phyloP scores from a whole-genome alignment of 2,329 filamentous ascomycete species.

The Pleoardoris graminearum region DNA sequence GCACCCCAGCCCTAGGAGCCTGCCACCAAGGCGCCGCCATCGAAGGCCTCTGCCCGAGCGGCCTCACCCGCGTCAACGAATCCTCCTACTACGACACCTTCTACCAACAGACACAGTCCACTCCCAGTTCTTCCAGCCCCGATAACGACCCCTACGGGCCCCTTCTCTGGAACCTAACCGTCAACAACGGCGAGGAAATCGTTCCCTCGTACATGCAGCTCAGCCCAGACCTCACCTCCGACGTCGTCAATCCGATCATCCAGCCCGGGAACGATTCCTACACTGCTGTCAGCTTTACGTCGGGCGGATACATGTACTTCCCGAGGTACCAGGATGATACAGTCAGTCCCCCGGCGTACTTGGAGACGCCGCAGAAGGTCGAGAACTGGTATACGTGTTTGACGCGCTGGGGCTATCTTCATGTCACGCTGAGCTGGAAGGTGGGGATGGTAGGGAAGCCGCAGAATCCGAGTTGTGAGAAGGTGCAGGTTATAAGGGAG shows the following conservation, averaged over 20 bases:
- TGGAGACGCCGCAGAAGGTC: conserved; percentile 20
- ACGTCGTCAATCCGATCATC: conserved; percentile 49
- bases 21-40: conserved; percentile 53
- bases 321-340: conserved; percentile 43
- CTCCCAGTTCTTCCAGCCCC: conserved; percentile 1
- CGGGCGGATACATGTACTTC: conserved; percentile 43
- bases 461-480: conserved; percentile 50
- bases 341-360: conserved; percentile 28
- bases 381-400: conserved; percentile 51
- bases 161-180: conserved; percentile 18
- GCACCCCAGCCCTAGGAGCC: conserved; percentile 20
- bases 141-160: conserved; percentile 16
- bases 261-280: conserved; percentile 22
- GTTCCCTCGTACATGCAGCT: conserved; percentile 39
- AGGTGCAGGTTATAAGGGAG: conserved; percentile 45
- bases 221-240: conserved; percentile 31
- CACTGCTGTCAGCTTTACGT: conserved; percentile 44
- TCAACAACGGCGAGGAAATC: conserved; percentile 3
- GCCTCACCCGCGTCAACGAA: conserved; percentile 8
- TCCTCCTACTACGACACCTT: conserved; percentile 25
- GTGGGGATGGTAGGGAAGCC: conserved; percentile 40
- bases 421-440: conserved; percentile 49
- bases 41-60: conserved; percentile 43
- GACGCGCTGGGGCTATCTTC: conserved; percentile 43
- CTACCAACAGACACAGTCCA: conserved; percentile 32